These are phyloP conservation scores for Meripilus lineatus DNA, from an alignment of 1,284 basidiomycete genomes.

Conservation along the genomic window DNA sequence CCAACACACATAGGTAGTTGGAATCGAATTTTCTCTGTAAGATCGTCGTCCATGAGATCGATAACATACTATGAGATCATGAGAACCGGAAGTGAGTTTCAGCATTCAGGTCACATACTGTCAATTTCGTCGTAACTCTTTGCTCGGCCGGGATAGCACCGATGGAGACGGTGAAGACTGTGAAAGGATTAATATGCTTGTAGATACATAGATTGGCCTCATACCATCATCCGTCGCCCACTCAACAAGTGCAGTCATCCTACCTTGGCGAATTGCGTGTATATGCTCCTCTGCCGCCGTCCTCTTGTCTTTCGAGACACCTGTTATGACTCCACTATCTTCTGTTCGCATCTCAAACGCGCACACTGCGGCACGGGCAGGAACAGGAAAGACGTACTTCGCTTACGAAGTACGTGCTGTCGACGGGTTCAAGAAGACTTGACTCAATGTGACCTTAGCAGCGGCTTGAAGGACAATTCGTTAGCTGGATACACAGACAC, in stretches of 20 bases:
- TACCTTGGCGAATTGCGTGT: slow-evolving; percentile 36
- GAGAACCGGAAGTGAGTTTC: slow-evolving; percentile 7
- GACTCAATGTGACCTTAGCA: slow-evolving; percentile 43
- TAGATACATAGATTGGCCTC: slow-evolving; percentile 20
- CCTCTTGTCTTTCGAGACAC: slow-evolving; percentile 43
- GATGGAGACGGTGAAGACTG: slow-evolving; percentile 55
- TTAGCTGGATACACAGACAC: no score
- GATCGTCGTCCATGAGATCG: slow-evolving; percentile 43
- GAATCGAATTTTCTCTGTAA: slow-evolving; percentile 42
- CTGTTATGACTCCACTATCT: slow-evolving; percentile 37
- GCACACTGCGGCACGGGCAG: slow-evolving; percentile 44
- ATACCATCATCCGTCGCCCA: slow-evolving; percentile 47
- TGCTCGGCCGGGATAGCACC: slow-evolving; percentile 42
- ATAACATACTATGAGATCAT: slow-evolving; percentile 29
- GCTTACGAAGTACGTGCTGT: slow-evolving; percentile 34
- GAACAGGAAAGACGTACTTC: slow-evolving; percentile 57
- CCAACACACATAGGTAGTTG: slow-evolving; percentile 46
- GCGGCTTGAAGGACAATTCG: slow-evolving; percentile 31
- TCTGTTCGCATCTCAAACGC: slow-evolving; percentile 40
- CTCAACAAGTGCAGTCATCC: slow-evolving; percentile 41
- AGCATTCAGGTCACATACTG: slow-evolving; percentile 29
- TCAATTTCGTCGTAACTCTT: slow-evolving; percentile 36
- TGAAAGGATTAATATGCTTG: not conserved
- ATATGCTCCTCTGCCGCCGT: slow-evolving; percentile 39
- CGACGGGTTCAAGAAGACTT: slow-evolving; percentile 41